Evolutionary conservation across 768 basidiomycete species (phyloP).

Genomic region (Mycena leptocephala): DNA sequence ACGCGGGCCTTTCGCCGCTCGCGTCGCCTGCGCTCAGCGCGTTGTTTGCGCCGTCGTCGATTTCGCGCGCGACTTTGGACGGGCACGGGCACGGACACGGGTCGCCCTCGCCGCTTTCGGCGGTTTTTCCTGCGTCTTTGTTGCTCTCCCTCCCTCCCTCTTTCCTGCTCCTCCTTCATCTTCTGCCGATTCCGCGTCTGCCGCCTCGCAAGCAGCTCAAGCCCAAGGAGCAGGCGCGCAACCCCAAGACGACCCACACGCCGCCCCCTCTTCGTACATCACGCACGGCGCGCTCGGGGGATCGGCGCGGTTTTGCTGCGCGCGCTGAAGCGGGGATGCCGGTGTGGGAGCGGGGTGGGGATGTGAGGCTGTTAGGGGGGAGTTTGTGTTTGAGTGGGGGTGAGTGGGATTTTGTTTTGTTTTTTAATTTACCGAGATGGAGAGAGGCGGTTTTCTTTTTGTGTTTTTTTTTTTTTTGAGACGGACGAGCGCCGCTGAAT

Average conservation of each 20-base stretch:
- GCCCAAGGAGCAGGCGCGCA: background rate
- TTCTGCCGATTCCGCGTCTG: no score
- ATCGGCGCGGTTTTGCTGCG: constrained; percentile 83
- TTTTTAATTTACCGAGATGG: background rate
- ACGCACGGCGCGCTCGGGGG: constrained; percentile 77
- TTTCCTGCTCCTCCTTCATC: background rate
- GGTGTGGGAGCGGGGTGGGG: constrained; percentile 85
- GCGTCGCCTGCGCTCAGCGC: background rate
- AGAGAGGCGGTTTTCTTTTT: background rate
- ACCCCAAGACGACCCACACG: constrained; percentile 15
- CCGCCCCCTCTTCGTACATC: constrained; percentile 63
- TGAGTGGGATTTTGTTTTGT: constrained; percentile 41
- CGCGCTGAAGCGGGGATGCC: constrained; percentile 86
- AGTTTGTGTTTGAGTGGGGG: constrained; percentile 77
- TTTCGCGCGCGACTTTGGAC: background rate
- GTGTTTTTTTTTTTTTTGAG: constrained; percentile 1
- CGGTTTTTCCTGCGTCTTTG: no score
- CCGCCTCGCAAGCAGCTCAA: background rate
- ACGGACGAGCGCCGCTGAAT: no score
- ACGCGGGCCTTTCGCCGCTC: background rate
- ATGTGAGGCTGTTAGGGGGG: constrained; percentile 90
- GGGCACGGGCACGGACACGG: background rate
- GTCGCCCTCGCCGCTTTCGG: background rate
- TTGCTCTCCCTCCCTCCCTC: no score
- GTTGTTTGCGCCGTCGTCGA: background rate